These are phyloP conservation scores for Trichocladium uniseriatum DNA, from an alignment of 495 filamentous ascomycete species.

Conservation along the genomic window DNA sequence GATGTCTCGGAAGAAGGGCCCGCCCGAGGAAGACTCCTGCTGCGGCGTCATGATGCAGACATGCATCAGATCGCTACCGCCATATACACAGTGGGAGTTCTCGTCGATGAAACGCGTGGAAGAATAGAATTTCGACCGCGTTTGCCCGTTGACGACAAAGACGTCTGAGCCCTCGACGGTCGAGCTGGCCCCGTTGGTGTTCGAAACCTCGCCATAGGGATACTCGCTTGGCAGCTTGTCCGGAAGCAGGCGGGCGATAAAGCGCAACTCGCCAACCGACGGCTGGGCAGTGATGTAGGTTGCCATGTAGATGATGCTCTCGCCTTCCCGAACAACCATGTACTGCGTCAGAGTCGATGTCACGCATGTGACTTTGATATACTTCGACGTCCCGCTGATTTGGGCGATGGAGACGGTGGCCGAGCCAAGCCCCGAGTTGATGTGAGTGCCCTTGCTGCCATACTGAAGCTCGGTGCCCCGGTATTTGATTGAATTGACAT, in stretches of 20 bases:
- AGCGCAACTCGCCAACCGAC: constrained; percentile 52
- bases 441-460: constrained; percentile 42
- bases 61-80: constrained; percentile 35
- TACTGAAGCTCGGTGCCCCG: constrained; percentile 51
- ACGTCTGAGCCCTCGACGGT: constrained; percentile 56
- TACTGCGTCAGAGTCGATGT: constrained; percentile 55
- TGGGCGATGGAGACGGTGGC: constrained; percentile 46
- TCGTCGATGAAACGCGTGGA: constrained; percentile 60
- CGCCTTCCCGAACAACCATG: constrained; percentile 50
- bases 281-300: constrained; percentile 55
- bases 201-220: constrained; percentile 40
- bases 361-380: constrained; percentile 53
- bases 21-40: constrained; percentile 45
- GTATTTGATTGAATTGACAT: constrained; percentile 54
- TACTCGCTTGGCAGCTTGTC: constrained; percentile 47
- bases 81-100: constrained; percentile 49
- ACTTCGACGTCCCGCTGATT: constrained; percentile 29
- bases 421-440: constrained; percentile 52
- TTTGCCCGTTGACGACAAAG: constrained; percentile 50
- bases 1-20: constrained; percentile 58
- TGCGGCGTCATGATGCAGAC: constrained; percentile 46
- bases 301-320: constrained; percentile 52
- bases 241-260: constrained; percentile 52
- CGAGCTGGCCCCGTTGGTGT: constrained; percentile 40
- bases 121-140: constrained; percentile 61